These are phyloP conservation scores for Russula sp. DNA, from an alignment of 768 basidiomycete genomes.

Conservation along the genomic window DNA sequence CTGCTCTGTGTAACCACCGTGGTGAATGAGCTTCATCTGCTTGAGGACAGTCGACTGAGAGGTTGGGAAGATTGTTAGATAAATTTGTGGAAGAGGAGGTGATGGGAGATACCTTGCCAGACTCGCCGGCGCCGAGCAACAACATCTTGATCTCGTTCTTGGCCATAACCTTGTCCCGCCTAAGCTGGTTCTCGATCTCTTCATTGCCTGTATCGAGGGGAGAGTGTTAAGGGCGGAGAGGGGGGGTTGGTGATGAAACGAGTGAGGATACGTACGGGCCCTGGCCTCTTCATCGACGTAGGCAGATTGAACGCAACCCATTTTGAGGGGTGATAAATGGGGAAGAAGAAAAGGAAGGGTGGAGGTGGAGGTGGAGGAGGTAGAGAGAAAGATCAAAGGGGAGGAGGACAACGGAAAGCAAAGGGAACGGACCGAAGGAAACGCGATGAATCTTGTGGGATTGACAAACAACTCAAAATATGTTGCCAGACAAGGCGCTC, in stretches of 20 bases:
- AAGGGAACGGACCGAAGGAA: neutral
- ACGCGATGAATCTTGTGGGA: neutral
- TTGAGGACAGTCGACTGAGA: constrained; percentile 82
- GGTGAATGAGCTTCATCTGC: constrained; percentile 97
- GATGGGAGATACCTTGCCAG: constrained; percentile 65
- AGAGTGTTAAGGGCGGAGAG: neutral
- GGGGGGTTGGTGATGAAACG: neutral
- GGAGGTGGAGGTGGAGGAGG: constrained; percentile 22
- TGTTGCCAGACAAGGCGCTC: neutral
- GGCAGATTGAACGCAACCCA: constrained; percentile 73
- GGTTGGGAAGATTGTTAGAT: neutral
- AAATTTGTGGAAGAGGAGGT: neutral
- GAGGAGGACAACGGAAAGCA: constrained; percentile 3
- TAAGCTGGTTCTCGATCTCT: constrained; percentile 90
- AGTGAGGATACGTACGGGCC: constrained; percentile 52
- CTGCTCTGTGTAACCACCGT: constrained; percentile 80
- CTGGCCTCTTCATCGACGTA: constrained; percentile 75
- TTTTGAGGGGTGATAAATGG: constrained; percentile 29
- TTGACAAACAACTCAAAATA: constrained; percentile 11
- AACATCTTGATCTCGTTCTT: constrained; percentile 98
- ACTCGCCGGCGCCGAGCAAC: constrained; percentile 92
- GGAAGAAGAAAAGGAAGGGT: constrained; percentile 20
- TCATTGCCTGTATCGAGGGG: constrained; percentile 61
- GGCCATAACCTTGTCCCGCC: constrained; percentile 78
- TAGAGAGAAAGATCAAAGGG: constrained; percentile 4